These are phyloP conservation scores for Colletotrichum sublineola DNA, from an alignment of 2,329 filamentous ascomycete species.

Conservation along the genomic window DNA sequence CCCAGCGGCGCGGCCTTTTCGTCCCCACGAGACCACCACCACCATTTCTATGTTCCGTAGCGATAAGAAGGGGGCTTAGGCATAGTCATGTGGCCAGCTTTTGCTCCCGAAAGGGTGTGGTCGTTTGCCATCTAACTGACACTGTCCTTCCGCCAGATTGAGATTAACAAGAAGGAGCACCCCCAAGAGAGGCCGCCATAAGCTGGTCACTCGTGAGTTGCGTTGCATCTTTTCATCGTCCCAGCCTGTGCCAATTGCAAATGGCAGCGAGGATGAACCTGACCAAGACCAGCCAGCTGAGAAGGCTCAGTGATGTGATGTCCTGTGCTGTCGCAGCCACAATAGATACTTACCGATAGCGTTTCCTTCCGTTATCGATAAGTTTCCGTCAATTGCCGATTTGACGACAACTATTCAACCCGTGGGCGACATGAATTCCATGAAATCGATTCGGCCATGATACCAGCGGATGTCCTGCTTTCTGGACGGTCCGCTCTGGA, in stretches of 20 bases:
- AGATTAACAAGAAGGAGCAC: conserved; percentile 7
- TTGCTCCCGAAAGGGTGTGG: conserved; percentile 27
- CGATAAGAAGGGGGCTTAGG: conserved; percentile 10
- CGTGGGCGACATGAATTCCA: neutral
- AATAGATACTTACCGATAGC: neutral
- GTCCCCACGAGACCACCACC: conserved; percentile 24
- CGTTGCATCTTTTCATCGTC: conserved; percentile 13
- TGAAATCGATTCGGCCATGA: neutral
- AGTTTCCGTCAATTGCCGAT: conserved; percentile 16
- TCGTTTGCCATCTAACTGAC: conserved; percentile 21
- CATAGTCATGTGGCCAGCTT: conserved; percentile 32
- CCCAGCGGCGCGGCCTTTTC: conserved; percentile 10
- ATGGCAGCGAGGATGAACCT: conserved; percentile 2
- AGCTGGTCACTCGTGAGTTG: conserved; percentile 16
- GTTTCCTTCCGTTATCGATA: conserved; percentile 28
- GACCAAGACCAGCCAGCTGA: neutral
- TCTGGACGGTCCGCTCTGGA: neutral
- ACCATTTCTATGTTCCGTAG: neutral
- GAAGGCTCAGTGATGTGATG: conserved; percentile 3
- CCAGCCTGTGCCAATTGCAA: neutral
- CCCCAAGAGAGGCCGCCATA: neutral
- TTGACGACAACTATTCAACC: neutral
- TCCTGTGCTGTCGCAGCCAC: neutral
- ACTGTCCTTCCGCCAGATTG: conserved; percentile 2
- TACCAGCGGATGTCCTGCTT: neutral